Base-by-base conservation (phyloP, 306 rosid species). In the Sechiopsis laciniata region DNA sequence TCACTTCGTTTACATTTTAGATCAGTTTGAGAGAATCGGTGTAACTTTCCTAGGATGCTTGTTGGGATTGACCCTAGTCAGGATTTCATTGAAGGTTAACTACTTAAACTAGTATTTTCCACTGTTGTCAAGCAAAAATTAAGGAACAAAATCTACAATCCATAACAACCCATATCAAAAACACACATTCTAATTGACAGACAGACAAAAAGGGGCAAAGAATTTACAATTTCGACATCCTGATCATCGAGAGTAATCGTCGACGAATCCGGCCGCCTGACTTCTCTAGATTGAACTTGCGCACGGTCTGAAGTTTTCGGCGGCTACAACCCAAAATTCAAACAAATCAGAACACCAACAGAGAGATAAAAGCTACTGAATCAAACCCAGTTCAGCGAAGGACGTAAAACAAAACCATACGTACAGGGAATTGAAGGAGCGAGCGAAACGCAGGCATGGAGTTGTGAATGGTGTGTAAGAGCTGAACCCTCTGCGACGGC, bases 241-340 rank as follows among this genome's bases (percentile, higher is more conserved):
- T 94, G 91, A 74, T 90, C 97, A 32, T 94, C 98, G 46, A 90
- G 98, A 22, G 96, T 78, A 48, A 94, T 89, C 5, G 93, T 89
- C 0, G 94, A 78, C 54, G 88, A 87, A 81, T 90, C 90, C 0
- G 90, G 90, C 21, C 88, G 96, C 82, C 94, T 82, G 37, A 87
- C 88, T 48, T 88, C 92, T 74, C 74, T 89, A 0, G 90, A 94
- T 86, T 90, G 89, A 19, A 94, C 89, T 84, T 90, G 97, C 20
- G 81, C 83, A 59, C 97, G 90, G 78, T 94, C 96, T 12, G 98
- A 86, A 50, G 89, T 58, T 79, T 87, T 90, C 4, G 98, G 96
- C 24, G 92, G 75, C 98, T 93, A 70, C 72, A 80, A 75, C 13
- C 54, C 72, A 76, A 10, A 72, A 51, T 35, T 74, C 56, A 45